Conservation (phyloP, 805 yeast genomes). For the Wickerhamiella kazuoi region DNA sequence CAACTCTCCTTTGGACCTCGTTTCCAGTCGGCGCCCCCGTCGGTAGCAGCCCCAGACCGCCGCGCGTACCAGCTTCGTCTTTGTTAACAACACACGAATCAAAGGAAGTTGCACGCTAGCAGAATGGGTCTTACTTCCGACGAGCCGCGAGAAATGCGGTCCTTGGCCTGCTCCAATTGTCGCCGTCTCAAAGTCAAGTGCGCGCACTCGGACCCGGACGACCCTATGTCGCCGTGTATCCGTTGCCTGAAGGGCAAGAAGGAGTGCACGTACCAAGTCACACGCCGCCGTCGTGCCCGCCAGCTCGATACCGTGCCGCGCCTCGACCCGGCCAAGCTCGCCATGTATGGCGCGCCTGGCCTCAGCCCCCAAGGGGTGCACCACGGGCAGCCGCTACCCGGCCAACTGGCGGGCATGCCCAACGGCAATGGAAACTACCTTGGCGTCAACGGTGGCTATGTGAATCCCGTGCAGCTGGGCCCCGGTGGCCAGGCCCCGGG, state of each 20-base stretch:
- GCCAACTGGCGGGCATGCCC: not conserved
- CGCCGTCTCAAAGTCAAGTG: constrained; percentile 74
- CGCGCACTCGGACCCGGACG: constrained; percentile 43
- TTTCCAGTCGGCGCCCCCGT: no score
- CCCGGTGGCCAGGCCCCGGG: not conserved
- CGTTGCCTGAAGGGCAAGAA: constrained; percentile 51
- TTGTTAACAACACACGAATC: not conserved
- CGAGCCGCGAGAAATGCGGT: constrained; percentile 2
- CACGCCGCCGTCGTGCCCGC: not conserved
- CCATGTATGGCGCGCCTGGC: not conserved
- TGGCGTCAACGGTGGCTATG: not conserved
- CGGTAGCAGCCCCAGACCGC: no score
- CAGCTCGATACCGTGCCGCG: not conserved
- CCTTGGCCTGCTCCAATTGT: constrained; percentile 31
- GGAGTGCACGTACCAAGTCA: constrained; percentile 30
- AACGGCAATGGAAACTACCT: not conserved
- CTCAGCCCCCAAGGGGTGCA: not conserved
- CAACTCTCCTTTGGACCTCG: no score
- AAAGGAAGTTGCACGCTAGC: not conserved
- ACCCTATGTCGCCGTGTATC: constrained; percentile 49
- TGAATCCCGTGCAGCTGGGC: not conserved
- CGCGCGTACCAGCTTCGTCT: not conserved
- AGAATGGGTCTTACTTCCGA: not conserved
- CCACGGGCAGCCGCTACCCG: not conserved
- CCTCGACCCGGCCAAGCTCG: not conserved